These are phyloP conservation scores for Lachnellula subtilissima DNA, from an alignment of 2,329 filamentous ascomycete genomes.

Conservation along the genomic window DNA sequence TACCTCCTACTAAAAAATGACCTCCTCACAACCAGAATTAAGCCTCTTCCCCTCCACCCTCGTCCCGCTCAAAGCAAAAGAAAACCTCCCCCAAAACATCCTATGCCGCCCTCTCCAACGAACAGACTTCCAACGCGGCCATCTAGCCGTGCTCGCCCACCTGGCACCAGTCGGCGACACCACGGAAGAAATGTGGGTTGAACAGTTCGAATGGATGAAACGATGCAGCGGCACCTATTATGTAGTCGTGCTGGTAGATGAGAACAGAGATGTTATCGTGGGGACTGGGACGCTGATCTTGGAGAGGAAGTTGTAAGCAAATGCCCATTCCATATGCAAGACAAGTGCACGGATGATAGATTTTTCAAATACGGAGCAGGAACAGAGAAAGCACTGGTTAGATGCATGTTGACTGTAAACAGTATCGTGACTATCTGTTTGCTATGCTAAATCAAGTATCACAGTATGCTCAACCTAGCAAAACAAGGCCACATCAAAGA, in stretches of 20 bases:
- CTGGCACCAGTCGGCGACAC: conserved; percentile 89
- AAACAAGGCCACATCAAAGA: conserved; percentile 93
- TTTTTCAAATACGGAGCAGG: no score
- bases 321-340: conserved; percentile 29
- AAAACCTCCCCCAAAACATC: conserved; percentile 75
- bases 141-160: conserved; percentile 83
- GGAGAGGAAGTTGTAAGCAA: conserved; percentile 77
- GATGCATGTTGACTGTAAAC: no score
- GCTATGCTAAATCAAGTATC: no score
- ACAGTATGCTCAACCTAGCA: conserved; percentile 72
- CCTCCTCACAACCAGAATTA: not conserved
- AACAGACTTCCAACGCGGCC: conserved; percentile 69
- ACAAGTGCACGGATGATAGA: not conserved
- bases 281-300: conserved; percentile 84
- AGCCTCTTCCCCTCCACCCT: conserved; percentile 69
- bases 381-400: no score
- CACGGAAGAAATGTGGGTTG: conserved; percentile 64
- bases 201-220: conserved; percentile 76
- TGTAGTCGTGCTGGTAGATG: conserved; percentile 62
- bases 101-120: conserved; percentile 68
- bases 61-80: conserved; percentile 68
- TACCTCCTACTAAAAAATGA: not conserved
- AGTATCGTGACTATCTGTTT: no score
- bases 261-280: conserved; percentile 68
- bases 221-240: conserved; percentile 63